Evolutionary conservation across 1,284 basidiomycete genomes (phyloP).

Genomic region (Moniliophthora roreri): DNA sequence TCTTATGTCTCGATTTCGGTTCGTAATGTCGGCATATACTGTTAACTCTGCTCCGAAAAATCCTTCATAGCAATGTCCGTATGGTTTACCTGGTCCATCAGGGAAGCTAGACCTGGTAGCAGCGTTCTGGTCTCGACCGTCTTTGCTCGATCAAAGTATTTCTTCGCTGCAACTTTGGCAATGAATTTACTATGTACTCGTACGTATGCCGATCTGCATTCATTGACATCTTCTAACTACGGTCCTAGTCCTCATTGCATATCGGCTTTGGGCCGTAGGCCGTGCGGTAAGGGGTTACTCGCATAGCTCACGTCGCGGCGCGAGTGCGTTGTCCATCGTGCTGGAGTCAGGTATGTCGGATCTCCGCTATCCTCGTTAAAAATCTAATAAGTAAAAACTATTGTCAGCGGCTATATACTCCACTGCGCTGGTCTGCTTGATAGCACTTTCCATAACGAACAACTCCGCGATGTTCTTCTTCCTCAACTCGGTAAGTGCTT

Average conservation of each 20-base stretch:
- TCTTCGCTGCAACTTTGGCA: constrained; percentile 16
- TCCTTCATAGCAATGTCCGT: constrained; percentile 12
- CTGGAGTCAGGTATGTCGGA: constrained; percentile 17
- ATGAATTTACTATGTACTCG: constrained; percentile 18
- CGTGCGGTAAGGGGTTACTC: neutral
- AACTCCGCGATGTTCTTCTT: constrained; percentile 15
- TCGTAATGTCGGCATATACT: neutral
- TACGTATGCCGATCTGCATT: constrained; percentile 2
- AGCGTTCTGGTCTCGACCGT: constrained; percentile 14
- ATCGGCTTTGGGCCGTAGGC: constrained; percentile 11
- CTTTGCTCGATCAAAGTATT: constrained; percentile 10
- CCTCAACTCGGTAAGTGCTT: constrained; percentile 15
- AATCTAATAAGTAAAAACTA: neutral
- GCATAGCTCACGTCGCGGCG: neutral
- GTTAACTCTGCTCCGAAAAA: neutral
- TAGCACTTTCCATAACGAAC: constrained; percentile 10
- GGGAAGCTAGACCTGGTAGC: constrained; percentile 12
- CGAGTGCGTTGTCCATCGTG: constrained; percentile 11
- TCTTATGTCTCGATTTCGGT: constrained; percentile 9
- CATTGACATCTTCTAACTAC: neutral
- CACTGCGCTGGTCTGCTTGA: constrained; percentile 14
- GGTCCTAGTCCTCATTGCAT: constrained; percentile 13
- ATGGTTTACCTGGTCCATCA: constrained; percentile 17
- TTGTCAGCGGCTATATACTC: constrained; percentile 20
- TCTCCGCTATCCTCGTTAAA: neutral